Conservation (phyloP, 129 eudicot species). For the Chrysanthemum makinoi region DNA sequence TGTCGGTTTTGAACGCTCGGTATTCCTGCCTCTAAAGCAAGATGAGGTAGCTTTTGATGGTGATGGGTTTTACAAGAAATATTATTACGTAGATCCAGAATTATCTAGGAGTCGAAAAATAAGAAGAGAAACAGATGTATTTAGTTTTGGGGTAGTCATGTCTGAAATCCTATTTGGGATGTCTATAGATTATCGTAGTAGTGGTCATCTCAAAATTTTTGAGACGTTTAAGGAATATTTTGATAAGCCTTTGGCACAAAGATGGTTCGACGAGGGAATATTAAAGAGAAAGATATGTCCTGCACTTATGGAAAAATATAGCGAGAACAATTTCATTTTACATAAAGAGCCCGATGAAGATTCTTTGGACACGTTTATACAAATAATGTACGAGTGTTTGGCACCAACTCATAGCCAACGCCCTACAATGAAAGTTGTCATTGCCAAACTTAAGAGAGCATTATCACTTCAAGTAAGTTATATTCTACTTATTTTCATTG, state of each 20-base stretch:
- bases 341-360: background rate
- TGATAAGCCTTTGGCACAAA: background rate
- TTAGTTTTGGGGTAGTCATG: background rate
- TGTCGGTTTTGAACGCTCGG: background rate
- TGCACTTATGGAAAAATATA: background rate
- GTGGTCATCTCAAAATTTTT: too few species aligned
- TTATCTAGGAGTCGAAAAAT: background rate
- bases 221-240: too few species aligned
- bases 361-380: background rate
- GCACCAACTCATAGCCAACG: background rate
- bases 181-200: too few species aligned
- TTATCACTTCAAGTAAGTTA: background rate
- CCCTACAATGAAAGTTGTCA: background rate
- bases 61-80: accelerated
- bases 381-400: background rate
- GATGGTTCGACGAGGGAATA: background rate
- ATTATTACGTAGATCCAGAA: background rate
- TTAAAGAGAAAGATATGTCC: background rate
- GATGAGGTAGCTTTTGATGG: background rate
- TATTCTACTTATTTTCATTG: too few species aligned
- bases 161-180: too few species aligned
- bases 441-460: background rate
- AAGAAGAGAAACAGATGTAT: background rate
- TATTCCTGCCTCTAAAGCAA: background rate
- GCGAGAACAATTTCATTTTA: background rate